Percentiles rank a stretch among this genome's conserved stretches.
phyloP scores from a whole-genome alignment of 768 basidiomycete genomes.

The Lyophyllum atratum region DNA sequence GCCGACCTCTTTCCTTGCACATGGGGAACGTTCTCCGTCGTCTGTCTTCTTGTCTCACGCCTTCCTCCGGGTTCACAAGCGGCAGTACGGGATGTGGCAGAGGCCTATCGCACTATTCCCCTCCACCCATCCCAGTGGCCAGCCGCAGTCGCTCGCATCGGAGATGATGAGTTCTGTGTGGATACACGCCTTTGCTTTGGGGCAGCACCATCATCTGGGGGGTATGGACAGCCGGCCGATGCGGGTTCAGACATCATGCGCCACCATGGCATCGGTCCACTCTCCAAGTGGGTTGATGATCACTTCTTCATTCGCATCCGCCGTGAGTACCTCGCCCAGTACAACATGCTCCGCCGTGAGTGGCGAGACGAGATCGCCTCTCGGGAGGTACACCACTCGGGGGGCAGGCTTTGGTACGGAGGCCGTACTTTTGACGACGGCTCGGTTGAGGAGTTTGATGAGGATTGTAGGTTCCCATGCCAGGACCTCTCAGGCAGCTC shows the following conservation, averaged over 20 bases:
- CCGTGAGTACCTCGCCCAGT: constrained; percentile 17
- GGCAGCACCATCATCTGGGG: no score
- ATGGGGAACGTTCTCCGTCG: constrained; percentile 24
- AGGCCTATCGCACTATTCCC: constrained; percentile 15
- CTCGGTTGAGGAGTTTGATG: constrained; percentile 26
- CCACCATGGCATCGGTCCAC: constrained; percentile 18
- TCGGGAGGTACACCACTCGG: not conserved
- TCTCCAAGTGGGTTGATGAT: constrained; percentile 29
- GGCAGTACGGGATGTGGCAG: constrained; percentile 11
- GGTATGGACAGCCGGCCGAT: no score
- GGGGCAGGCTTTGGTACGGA: constrained; percentile 20
- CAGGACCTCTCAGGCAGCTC: constrained; percentile 21
- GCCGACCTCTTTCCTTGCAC: constrained; percentile 31
- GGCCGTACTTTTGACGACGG: constrained; percentile 18
- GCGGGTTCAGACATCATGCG: constrained; percentile 25
- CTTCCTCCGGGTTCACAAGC: constrained; percentile 11
- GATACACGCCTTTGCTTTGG: no score
- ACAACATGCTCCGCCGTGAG: constrained; percentile 12
- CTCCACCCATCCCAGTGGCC: constrained; percentile 11
- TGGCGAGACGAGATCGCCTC: constrained; percentile 10
- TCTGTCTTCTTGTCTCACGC: not conserved
- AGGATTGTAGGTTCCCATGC: constrained; percentile 21
- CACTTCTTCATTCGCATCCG: constrained; percentile 23
- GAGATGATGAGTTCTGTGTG: no score
- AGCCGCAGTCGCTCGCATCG: no score